Conservation (phyloP, 805 yeast genomes). For the Sugiyamaella marilandica region DNA sequence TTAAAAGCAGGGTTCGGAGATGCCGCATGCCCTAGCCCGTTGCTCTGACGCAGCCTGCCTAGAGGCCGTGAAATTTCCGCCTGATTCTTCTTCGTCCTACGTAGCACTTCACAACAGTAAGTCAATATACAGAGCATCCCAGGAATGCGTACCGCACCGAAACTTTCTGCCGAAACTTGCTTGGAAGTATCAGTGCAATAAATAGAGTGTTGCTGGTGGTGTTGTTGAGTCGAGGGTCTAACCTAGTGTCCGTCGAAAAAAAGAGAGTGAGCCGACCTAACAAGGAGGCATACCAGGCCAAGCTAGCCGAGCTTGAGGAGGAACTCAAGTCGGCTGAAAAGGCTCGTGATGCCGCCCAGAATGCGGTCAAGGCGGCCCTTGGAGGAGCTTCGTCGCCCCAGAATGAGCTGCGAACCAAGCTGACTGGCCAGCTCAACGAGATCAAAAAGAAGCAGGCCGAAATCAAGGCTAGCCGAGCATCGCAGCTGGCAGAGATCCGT, state of each 20-base stretch:
- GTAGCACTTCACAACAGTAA: background rate
- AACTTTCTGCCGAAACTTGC: no score
- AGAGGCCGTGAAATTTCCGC: background rate
- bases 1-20: no score
- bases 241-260: slow-evolving; percentile 7
- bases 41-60: no score
- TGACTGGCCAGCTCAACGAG: slow-evolving; percentile 43
- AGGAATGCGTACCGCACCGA: no score
- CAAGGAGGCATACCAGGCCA: slow-evolving; percentile 27
- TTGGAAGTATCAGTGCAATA: no score
- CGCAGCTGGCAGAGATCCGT: slow-evolving; percentile 60
- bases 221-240: background rate
- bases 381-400: slow-evolving; percentile 21
- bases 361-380: slow-evolving; percentile 22
- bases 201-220: background rate
- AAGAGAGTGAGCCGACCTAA: slow-evolving; percentile 24
- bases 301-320: slow-evolving; percentile 27
- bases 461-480: slow-evolving; percentile 43
- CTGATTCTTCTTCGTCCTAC: background rate
- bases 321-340: slow-evolving; percentile 27
- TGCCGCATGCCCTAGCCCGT: no score
- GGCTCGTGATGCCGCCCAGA: slow-evolving; percentile 24
- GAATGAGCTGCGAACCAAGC: slow-evolving; percentile 48
- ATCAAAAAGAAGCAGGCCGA: slow-evolving; percentile 42
- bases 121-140: background rate